phyloP scores from a whole-genome alignment of 208 protist genomes.

The Chromosphaera perkinsii region DNA sequence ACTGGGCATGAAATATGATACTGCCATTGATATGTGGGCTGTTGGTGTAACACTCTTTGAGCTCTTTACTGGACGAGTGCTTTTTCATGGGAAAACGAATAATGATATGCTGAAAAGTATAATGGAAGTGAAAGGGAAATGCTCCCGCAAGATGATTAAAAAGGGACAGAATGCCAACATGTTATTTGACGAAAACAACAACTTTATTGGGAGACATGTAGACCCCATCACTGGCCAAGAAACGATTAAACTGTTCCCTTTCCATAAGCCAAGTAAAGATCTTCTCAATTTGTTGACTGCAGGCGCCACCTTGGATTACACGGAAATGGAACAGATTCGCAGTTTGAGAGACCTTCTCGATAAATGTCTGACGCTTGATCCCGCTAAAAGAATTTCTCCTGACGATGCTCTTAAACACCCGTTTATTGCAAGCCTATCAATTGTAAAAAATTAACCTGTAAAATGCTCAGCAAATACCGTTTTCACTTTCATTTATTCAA shows the following conservation, averaged over 20 bases:
- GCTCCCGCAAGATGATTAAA: conserved; percentile 55
- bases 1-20: conserved; percentile 70
- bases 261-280: too few species aligned
- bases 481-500: too few species aligned
- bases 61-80: conserved; percentile 65
- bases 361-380: conserved; percentile 29
- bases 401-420: conserved; percentile 21
- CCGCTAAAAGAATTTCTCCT: conserved; percentile 27
- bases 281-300: too few species aligned
- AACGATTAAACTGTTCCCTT: too few species aligned
- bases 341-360: conserved; percentile 29
- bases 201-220: too few species aligned
- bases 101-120: conserved; percentile 67
- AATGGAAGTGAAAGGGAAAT: conserved; percentile 49
- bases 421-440: conserved; percentile 24
- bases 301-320: too few species aligned
- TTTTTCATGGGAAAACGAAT: conserved; percentile 66
- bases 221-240: too few species aligned
- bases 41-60: conserved; percentile 66
- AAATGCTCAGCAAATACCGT: too few species aligned
- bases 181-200: too few species aligned
- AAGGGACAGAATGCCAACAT: too few species aligned
- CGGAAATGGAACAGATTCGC: too few species aligned
- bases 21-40: conserved; percentile 66
- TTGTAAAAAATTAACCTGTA: too few species aligned